phyloP scores from a whole-genome alignment of 2,329 filamentous ascomycete species.

The Neocatenulostroma microsporum region DNA sequence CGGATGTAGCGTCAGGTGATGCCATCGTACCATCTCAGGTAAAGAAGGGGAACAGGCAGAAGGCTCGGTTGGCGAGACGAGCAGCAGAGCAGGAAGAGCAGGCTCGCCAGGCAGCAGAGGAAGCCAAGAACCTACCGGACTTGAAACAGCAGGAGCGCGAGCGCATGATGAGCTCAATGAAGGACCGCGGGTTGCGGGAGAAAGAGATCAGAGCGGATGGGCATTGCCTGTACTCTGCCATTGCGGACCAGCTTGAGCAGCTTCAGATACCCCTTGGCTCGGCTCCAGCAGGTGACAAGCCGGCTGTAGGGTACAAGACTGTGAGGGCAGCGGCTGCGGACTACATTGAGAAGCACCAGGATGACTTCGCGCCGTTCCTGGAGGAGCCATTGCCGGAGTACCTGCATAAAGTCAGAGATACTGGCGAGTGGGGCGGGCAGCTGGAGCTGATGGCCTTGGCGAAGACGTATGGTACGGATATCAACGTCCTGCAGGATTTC shows the following conservation, averaged over 20 bases:
- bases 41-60: slow-evolving; percentile 84
- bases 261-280: slow-evolving; percentile 37
- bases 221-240: slow-evolving; percentile 87
- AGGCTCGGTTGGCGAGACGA: slow-evolving; percentile 80
- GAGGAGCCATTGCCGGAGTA: slow-evolving; percentile 72
- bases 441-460: slow-evolving; percentile 81
- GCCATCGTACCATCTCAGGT: slow-evolving; percentile 17
- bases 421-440: slow-evolving; percentile 94
- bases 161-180: slow-evolving; percentile 62
- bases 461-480: slow-evolving; percentile 67
- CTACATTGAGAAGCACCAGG: slow-evolving; percentile 65
- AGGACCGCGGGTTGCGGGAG: slow-evolving; percentile 58
- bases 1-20: slow-evolving; percentile 4
- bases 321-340: slow-evolving; percentile 65
- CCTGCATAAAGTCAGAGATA: slow-evolving; percentile 68
- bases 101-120: slow-evolving; percentile 59
- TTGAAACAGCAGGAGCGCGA: slow-evolving; percentile 61
- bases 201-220: slow-evolving; percentile 81
- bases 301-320: slow-evolving; percentile 48
- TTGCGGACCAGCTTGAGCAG: slow-evolving; percentile 71
- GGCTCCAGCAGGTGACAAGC: slow-evolving; percentile 10
- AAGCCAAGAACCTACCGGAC: slow-evolving; percentile 68
- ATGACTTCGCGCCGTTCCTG: slow-evolving; percentile 80
- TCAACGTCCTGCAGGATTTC: slow-evolving; percentile 75
- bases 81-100: slow-evolving; percentile 74